phyloP scores from a whole-genome alignment of 768 basidiomycete genomes.

The Thelephora ganbajun region DNA sequence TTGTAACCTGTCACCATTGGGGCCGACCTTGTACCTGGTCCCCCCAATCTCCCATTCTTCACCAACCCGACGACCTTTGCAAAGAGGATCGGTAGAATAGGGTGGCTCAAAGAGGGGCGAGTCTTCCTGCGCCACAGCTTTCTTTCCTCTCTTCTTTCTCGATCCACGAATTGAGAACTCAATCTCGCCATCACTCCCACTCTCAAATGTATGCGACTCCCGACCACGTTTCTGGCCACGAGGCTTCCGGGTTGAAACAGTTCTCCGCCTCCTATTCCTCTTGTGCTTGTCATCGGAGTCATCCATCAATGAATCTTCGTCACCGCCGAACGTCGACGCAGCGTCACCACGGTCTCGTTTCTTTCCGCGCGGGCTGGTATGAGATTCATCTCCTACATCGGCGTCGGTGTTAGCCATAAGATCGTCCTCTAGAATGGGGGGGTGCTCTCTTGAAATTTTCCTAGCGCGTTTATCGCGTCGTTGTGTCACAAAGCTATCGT shows the following conservation, averaged over 20 bases:
- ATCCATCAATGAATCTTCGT: constrained; percentile 29
- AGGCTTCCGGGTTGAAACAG: constrained; percentile 34
- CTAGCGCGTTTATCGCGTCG: constrained; percentile 39
- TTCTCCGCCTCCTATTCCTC: constrained; percentile 37
- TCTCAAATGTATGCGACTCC: constrained; percentile 25
- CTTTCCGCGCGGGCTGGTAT: constrained; percentile 32
- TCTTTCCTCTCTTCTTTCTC: constrained; percentile 46
- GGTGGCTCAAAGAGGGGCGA: constrained; percentile 34
- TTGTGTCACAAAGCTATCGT: constrained; percentile 18
- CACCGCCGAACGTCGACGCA: constrained; percentile 56
- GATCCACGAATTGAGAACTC: constrained; percentile 18
- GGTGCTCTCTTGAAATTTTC: constrained; percentile 35
- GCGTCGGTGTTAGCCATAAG: constrained; percentile 5
- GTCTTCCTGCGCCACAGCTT: constrained; percentile 26
- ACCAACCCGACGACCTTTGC: constrained; percentile 45
- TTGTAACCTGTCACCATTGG: constrained; percentile 54
- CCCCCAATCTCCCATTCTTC: constrained; percentile 71
- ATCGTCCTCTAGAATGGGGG: constrained; percentile 10
- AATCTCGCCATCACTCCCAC: constrained; percentile 22
- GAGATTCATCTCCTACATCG: constrained; percentile 2
- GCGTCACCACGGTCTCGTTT: constrained; percentile 69
- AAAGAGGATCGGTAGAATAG: constrained; percentile 34
- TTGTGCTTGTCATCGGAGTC: constrained; percentile 27
- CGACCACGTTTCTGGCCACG: constrained; percentile 61
- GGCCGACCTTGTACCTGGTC: constrained; percentile 55